Conservation (phyloP, 2,329 filamentous ascomycete genomes). For the Dryadomyces sulphureus region DNA sequence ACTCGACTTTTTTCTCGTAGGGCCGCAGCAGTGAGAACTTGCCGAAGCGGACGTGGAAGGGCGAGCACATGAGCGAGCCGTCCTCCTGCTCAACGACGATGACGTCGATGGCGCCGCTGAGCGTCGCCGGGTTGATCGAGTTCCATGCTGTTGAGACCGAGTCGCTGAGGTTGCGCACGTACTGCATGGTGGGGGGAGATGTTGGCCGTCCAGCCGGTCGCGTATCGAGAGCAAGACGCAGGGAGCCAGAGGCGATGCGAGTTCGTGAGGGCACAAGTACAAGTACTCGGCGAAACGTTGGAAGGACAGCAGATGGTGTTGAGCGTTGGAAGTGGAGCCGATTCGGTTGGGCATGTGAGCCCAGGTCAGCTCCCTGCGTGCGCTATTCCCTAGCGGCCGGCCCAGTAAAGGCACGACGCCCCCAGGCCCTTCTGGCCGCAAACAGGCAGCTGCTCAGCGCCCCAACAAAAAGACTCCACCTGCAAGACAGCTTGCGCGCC, state of each 20-base stretch:
- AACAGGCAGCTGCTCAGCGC: neutral
- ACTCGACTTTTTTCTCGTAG: conserved; percentile 98
- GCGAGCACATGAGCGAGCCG: conserved; percentile 77
- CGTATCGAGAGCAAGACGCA: too few relatives aligned
- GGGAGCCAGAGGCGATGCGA: too few relatives aligned
- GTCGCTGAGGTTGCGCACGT: conserved; percentile 89
- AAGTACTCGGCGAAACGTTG: neutral
- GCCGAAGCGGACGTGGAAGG: conserved; percentile 96
- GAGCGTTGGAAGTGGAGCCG: neutral
- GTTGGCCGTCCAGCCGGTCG: neutral
- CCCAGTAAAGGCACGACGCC: neutral
- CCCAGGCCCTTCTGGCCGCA: neutral
- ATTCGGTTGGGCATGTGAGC: conserved; percentile 3
- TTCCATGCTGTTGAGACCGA: conserved; percentile 99
- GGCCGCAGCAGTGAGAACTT: conserved; percentile 94
- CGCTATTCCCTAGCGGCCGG: too few relatives aligned
- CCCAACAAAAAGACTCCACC: conserved; percentile 3
- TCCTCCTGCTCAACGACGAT: conserved; percentile 96
- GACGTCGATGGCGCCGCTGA: conserved; percentile 96
- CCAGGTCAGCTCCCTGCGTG: too few relatives aligned
- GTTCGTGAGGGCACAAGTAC: neutral
- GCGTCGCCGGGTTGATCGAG: conserved; percentile 93
- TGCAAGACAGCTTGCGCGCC: neutral
- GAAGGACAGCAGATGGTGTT: neutral
- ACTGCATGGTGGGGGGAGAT: conserved; percentile 56